A percentile compares a stretch with the other conserved stretches of the same genome.
Evolutionary conservation across 768 basidiomycete genomes (phyloP).

Genomic region (Kwoniella newhampshirensis): DNA sequence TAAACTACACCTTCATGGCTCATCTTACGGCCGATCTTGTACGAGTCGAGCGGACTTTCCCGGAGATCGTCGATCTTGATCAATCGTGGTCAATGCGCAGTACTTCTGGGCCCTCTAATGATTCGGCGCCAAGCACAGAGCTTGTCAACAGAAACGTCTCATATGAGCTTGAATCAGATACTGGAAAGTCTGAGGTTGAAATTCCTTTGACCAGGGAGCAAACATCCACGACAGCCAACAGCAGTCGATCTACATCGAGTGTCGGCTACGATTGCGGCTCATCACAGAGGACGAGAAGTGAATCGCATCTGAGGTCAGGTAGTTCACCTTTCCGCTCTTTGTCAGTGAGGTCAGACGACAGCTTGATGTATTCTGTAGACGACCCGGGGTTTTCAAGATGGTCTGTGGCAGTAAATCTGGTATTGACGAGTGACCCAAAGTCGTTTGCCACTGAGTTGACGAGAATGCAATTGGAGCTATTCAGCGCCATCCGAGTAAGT

Average conservation of each 20-base stretch:
- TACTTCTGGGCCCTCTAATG: background rate
- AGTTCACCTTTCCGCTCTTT: background rate
- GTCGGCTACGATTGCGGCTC: no score
- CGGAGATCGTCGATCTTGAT: conserved; percentile 39
- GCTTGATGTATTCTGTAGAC: conserved; percentile 7
- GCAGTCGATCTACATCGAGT: no score
- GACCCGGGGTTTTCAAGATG: conserved; percentile 13
- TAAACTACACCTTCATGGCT: conserved; percentile 38
- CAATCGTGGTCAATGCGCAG: conserved; percentile 37
- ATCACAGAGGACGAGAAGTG: background rate
- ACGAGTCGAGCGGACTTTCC: conserved; percentile 29
- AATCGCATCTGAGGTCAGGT: background rate
- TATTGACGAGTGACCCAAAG: conserved; percentile 25
- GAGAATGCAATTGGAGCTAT: conserved; percentile 66
- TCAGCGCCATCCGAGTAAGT: conserved; percentile 73
- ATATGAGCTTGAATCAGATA: conserved; percentile 22
- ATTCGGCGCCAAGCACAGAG: conserved; percentile 4
- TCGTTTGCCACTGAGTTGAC: conserved; percentile 86
- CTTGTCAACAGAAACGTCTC: conserved; percentile 25
- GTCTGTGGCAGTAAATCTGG: conserved; percentile 4
- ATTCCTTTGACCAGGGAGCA: no score
- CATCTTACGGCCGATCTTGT: conserved; percentile 45
- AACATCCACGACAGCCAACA: no score
- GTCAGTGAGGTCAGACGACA: background rate
- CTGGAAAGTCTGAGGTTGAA: conserved; percentile 9